A percentile compares a stretch with the other conserved stretches of the same genome.
phyloP scores from a whole-genome alignment of 148 eudicot species.

The Cornus kousa region DNA sequence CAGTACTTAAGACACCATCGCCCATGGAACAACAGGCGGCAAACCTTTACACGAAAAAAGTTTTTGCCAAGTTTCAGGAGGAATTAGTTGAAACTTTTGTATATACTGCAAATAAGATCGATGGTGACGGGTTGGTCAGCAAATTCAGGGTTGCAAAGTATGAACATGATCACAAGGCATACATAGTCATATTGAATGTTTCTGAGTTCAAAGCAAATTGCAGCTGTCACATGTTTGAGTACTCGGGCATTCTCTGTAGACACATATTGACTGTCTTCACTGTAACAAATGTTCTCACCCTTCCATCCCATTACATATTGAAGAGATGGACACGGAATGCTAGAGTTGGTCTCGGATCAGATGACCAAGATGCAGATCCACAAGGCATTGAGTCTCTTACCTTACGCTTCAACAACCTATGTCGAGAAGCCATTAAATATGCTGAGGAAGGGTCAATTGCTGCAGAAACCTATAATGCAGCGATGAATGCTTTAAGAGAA shows the following conservation, averaged over 20 bases:
- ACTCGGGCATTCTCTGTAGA: slow-evolving; percentile 30
- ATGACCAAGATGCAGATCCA: slow-evolving; percentile 12
- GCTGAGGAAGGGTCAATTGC: slow-evolving; percentile 38
- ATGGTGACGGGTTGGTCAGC: slow-evolving; percentile 22
- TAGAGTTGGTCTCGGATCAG: slow-evolving; percentile 13
- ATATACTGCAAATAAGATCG: slow-evolving; percentile 34
- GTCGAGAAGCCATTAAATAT: slow-evolving; percentile 32
- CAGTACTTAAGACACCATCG: slow-evolving; percentile 36
- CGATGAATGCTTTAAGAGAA: slow-evolving; percentile 23
- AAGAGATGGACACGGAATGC: slow-evolving; percentile 37
- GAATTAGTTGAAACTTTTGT: slow-evolving; percentile 38
- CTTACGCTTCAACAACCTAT: slow-evolving; percentile 26
- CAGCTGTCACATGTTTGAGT: slow-evolving; percentile 38
- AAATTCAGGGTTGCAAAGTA: slow-evolving; percentile 38
- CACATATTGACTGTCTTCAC: slow-evolving; percentile 37
- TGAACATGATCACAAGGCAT: slow-evolving; percentile 33
- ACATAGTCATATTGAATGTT: slow-evolving; percentile 28
- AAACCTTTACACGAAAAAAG: slow-evolving; percentile 29
- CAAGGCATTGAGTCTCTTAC: slow-evolving; percentile 24
- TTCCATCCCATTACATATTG: slow-evolving; percentile 31
- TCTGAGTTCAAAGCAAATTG: slow-evolving; percentile 34
- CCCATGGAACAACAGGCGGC: slow-evolving; percentile 42
- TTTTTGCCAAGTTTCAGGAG: slow-evolving; percentile 36
- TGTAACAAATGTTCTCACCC: slow-evolving; percentile 34
- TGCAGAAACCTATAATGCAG: slow-evolving; percentile 27